Conservation (phyloP, 2,329 filamentous ascomycete species). For the Diatrype stigma region DNA sequence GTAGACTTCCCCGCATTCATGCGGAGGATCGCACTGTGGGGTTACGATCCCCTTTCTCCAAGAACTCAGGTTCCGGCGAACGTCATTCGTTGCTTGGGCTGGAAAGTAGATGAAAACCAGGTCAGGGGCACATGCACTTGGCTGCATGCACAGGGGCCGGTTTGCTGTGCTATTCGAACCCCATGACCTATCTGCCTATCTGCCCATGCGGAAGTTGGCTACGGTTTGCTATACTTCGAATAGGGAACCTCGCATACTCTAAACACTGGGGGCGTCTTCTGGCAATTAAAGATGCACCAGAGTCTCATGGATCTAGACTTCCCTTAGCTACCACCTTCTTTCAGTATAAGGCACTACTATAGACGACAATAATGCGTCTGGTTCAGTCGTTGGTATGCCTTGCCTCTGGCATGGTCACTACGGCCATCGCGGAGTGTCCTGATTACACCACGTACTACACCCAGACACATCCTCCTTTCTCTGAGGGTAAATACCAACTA, state of each 20-base stretch:
- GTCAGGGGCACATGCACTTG: not conserved
- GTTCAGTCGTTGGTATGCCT: constrained; percentile 6
- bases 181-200: not conserved
- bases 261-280: not conserved
- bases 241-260: not conserved
- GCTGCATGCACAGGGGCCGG: not conserved
- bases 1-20: not conserved
- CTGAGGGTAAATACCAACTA: constrained; percentile 69
- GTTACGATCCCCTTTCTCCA: not conserved
- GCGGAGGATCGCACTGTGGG: not conserved
- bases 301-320: not conserved
- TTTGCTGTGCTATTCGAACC: not conserved
- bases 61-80: not conserved
- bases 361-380: constrained; percentile 10
- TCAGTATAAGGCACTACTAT: not conserved
- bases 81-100: not conserved
- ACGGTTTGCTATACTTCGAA: no score
- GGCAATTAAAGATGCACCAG: not conserved
- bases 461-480: constrained; percentile 64
- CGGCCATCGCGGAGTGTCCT: constrained; percentile 44
- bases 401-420: constrained; percentile 2
- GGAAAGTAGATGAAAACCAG: not conserved
- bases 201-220: no score
- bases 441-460: constrained; percentile 61
- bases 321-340: no score